These are phyloP conservation scores for Gossypium schwendimanii DNA, from an alignment of 441 rosid species.

Conservation along the genomic window DNA sequence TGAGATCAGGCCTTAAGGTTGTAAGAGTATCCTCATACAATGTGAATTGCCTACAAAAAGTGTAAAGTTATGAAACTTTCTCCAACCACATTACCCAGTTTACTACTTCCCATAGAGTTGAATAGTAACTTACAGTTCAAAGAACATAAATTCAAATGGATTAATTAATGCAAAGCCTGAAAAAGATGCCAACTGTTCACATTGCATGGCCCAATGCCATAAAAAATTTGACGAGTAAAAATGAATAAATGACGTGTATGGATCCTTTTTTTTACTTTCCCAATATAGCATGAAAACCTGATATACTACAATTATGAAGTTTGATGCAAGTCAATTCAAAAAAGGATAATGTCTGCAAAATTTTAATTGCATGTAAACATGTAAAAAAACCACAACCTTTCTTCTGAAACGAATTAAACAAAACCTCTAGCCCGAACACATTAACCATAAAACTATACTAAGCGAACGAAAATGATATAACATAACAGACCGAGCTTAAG, in stretches of 20 bases:
- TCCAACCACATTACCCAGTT: not conserved
- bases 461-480: not conserved
- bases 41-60: not conserved
- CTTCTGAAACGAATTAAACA: not conserved
- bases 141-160: not conserved
- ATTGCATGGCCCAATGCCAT: not conserved
- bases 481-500: not conserved
- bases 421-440: not conserved
- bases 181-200: not conserved
- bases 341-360: not conserved
- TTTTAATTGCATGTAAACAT: not conserved
- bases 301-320: not conserved
- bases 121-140: not conserved
- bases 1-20: not conserved
- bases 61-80: not conserved
- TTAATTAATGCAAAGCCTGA: not conserved
- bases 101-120: not conserved
- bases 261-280: not conserved
- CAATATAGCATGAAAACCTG: not conserved
- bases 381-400: not conserved
- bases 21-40: conserved; percentile 1
- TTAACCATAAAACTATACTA: not conserved
- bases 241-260: not conserved
- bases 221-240: not conserved
- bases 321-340: not conserved